These are phyloP conservation scores for Anthracocystis panici-leucophaei DNA, from an alignment of 1,284 basidiomycete species.

Conservation along the genomic window DNA sequence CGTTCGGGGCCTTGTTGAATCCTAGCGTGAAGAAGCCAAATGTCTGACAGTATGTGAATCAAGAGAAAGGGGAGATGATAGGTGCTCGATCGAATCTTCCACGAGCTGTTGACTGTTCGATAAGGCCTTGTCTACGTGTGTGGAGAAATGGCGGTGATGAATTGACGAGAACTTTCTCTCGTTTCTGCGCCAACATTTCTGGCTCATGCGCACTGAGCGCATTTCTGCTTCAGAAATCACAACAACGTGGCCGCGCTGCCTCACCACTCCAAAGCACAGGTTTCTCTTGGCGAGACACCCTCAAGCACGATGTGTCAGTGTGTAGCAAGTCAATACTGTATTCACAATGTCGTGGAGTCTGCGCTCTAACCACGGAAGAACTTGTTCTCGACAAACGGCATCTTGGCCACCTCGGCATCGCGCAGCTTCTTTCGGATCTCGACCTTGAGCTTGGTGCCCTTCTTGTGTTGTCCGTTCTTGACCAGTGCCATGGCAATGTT, in stretches of 20 bases:
- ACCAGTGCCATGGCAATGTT: slow-evolving; percentile 99
- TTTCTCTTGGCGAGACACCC: not conserved
- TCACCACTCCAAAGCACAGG: not conserved
- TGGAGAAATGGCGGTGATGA: slow-evolving; percentile 19
- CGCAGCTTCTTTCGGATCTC: slow-evolving; percentile 82
- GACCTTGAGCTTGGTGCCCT: slow-evolving; percentile 83
- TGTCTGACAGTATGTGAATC: not conserved
- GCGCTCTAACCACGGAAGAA: slow-evolving; percentile 68
- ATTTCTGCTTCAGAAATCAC: not conserved
- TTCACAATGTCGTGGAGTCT: not conserved
- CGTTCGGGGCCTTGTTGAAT: not conserved
- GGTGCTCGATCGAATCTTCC: not conserved
- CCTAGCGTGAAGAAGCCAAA: not conserved
- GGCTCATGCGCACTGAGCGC: slow-evolving; percentile 7
- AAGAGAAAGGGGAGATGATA: not conserved
- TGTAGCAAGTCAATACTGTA: not conserved
- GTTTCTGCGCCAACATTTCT: not conserved
- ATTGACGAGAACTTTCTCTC: slow-evolving; percentile 32
- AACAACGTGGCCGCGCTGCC: slow-evolving; percentile 4
- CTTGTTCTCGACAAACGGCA: slow-evolving; percentile 79
- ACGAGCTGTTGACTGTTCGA: not conserved
- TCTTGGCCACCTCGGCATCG: slow-evolving; percentile 78
- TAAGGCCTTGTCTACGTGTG: not conserved
- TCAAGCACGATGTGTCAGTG: not conserved
- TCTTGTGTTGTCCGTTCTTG: slow-evolving; percentile 82